Percentiles rank a stretch among this genome's conserved stretches.
Evolutionary conservation across 2,329 filamentous ascomycete genomes (phyloP).

Genomic region (Domatiomyces globalis): DNA sequence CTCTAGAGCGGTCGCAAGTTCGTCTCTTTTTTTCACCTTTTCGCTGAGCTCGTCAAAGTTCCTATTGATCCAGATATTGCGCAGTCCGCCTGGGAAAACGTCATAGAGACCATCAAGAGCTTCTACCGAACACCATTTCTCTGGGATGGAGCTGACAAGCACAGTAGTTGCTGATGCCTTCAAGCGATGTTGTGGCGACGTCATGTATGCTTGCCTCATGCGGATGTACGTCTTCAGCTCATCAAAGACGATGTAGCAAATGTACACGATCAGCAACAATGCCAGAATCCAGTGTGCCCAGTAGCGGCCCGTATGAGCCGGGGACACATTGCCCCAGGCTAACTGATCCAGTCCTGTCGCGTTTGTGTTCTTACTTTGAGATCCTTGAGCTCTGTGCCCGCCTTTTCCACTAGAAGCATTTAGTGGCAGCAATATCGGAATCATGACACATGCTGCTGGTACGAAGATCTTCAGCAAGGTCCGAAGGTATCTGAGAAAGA

Average conservation of each 20-base stretch:
- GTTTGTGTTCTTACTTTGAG: slow-evolving; percentile 28
- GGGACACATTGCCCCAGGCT: slow-evolving; percentile 73
- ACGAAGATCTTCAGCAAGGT: slow-evolving; percentile 84
- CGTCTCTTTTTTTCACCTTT: slow-evolving; percentile 64
- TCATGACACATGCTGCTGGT: slow-evolving; percentile 60
- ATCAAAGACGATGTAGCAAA: slow-evolving; percentile 73
- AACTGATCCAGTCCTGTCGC: slow-evolving; percentile 64
- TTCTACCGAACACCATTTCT: slow-evolving; percentile 76
- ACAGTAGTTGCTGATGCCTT: slow-evolving; percentile 92
- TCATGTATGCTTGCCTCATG: slow-evolving; percentile 84
- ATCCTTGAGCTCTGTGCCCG: slow-evolving; percentile 25
- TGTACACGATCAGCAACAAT: slow-evolving; percentile 62
- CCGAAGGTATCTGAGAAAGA: slow-evolving; percentile 82
- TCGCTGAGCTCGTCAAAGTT: slow-evolving; percentile 71
- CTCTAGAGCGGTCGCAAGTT: slow-evolving; percentile 60
- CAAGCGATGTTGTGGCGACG: slow-evolving; percentile 84
- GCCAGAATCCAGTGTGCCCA: slow-evolving; percentile 77
- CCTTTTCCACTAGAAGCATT: slow-evolving; percentile 63
- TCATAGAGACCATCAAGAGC: slow-evolving; percentile 77
- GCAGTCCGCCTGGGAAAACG: slow-evolving; percentile 86
- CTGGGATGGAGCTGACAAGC: slow-evolving; percentile 76
- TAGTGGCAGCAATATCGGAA: slow-evolving; percentile 74
- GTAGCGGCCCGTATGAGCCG: slow-evolving; percentile 52
- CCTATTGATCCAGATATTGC: slow-evolving; percentile 93
- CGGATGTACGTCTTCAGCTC: slow-evolving; percentile 82